phyloP scores from a whole-genome alignment of 1,139 yeast species.

The Suhomyces yuchorum region DNA sequence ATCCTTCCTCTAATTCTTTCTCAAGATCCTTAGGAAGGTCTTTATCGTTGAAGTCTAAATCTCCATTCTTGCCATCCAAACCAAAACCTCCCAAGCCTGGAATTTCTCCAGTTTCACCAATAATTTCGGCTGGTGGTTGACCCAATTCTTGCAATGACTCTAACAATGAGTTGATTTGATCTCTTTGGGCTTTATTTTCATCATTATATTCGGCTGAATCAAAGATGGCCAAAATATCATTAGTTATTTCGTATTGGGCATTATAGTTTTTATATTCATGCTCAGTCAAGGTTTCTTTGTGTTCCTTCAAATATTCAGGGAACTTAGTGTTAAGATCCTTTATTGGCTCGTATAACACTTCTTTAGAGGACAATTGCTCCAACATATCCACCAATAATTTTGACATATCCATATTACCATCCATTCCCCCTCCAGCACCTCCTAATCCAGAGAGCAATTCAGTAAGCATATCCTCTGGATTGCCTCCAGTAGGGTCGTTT shows the following conservation, averaged over 20 bases:
- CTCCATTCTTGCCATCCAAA: constrained; percentile 13
- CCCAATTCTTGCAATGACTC: constrained; percentile 81
- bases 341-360: constrained; percentile 85
- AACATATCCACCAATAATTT: constrained; percentile 75
- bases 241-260: constrained; percentile 56
- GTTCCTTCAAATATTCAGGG: constrained; percentile 60
- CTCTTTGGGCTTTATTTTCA: constrained; percentile 51
- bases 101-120: constrained; percentile 65
- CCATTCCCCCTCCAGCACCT: constrained; percentile 35
- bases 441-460: constrained; percentile 55
- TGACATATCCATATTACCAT: constrained; percentile 55
- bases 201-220: constrained; percentile 59
- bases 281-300: constrained; percentile 46
- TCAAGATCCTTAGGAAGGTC: constrained; percentile 53
- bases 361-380: constrained; percentile 82
- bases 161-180: constrained; percentile 55
- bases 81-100: constrained; percentile 53
- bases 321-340: constrained; percentile 75
- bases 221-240: constrained; percentile 56
- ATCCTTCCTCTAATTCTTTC: constrained; percentile 39
- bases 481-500: constrained; percentile 46
- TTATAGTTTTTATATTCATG: constrained; percentile 54
- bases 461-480: constrained; percentile 61
- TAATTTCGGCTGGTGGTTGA: constrained; percentile 81
- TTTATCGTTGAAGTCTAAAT: constrained; percentile 38